Percentiles rank a stretch among this genome's conserved stretches.
Evolutionary conservation across 78 protist genomes (phyloP).

Genomic region (Dictyostelium intermedium): DNA sequence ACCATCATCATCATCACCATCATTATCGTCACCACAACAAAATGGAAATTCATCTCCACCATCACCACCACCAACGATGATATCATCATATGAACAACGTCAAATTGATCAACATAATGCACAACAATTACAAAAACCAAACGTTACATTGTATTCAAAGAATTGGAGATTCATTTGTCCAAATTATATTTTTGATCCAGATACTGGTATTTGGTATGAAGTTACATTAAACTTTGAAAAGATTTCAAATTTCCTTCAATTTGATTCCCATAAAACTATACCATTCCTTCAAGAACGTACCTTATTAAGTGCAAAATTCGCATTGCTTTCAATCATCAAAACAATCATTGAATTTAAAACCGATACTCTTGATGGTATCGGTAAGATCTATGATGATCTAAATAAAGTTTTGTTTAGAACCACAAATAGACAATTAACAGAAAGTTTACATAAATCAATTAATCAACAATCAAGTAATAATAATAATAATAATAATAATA

Average conservation of each 20-base stretch:
- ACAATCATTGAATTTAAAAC: constrained; percentile 49
- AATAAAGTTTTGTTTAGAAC: constrained; percentile 31
- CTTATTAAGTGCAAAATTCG: constrained; percentile 13
- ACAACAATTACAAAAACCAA: not conserved
- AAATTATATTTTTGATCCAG: constrained; percentile 48
- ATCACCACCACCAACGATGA: not conserved
- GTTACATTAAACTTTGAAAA: constrained; percentile 55
- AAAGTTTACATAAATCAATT: not conserved
- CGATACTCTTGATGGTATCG: constrained; percentile 28
- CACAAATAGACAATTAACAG: constrained; percentile 30
- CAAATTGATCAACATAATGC: not conserved
- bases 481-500: not conserved
- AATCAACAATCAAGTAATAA: not conserved
- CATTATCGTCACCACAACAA: not conserved
- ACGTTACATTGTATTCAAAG: not conserved
- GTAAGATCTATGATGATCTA: constrained; percentile 57
- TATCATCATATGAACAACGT: not conserved
- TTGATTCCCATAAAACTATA: constrained; percentile 56
- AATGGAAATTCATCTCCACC: not conserved
- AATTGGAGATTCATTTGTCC: constrained; percentile 53
- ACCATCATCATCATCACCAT: not conserved
- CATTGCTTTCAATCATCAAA: constrained; percentile 28
- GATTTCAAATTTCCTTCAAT: constrained; percentile 58
- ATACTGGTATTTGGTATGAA: constrained; percentile 55
- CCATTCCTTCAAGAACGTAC: constrained; percentile 68